Base-by-base conservation (phyloP, 331 rosid genomes). In the Acacia concinna region DNA sequence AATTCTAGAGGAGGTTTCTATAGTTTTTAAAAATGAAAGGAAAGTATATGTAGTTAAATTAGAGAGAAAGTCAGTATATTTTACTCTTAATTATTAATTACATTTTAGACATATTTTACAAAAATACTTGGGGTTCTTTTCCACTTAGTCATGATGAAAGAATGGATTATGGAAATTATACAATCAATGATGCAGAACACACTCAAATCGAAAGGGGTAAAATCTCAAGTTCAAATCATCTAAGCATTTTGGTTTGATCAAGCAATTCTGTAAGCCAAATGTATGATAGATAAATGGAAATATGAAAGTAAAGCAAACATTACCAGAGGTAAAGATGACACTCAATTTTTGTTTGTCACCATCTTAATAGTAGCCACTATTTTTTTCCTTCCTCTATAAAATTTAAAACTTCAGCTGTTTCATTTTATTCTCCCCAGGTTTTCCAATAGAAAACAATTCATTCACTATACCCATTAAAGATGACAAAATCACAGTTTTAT, bases 271-370 rank as follows among this genome's bases (percentile, higher is more conserved):
- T 31, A 30, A 40, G 40, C 57, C 38, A 70, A 54, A 44, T 76
- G 79, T 38, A 75, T 64, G 77, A 44, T 41, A 70, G 74, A 44
- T 49, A 64, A 44, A 81, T 27, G 83, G 71, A 35, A 76, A 69
- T 52, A 78, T 57, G n/a, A n/a, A n/a, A n/a, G n/a, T n/a, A n/a
- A n/a, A n/a, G 46, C n/a, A 31, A 68, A 74, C 66, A 46, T 60
- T 3, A 62, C 51, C 23, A 46, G 51, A 47, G 32, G 44, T 40
- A 76, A 77, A 66, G 78, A 82, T 72, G 78, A 18, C 49, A 78
- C 4, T 37, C 71, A 49, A 63, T 60, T 57, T n/a, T n/a, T n/a
- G n/a, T 74, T 64, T 79, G 62, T 54, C 62, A 27, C 59, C 75
- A 35, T 75, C 71, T 14, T 28, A 69, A 41, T 35, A 31, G 65